phyloP scores from a whole-genome alignment of 1,284 basidiomycete species.

The Ceratobasidium sp. region DNA sequence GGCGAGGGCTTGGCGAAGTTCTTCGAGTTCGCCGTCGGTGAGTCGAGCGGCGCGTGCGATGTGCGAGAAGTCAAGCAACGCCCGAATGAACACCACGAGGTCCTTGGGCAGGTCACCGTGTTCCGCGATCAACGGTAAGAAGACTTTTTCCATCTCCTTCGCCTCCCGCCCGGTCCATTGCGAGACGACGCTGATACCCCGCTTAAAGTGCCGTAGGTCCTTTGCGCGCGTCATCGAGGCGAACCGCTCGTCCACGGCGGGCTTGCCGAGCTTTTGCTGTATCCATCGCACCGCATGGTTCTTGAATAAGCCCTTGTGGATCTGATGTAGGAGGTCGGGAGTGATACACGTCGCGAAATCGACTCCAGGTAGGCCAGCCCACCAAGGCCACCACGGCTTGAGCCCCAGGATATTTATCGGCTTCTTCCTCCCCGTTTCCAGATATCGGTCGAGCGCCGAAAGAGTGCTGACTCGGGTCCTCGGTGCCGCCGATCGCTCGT shows the following conservation, averaged over 20 bases:
- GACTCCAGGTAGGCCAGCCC: conserved; percentile 3
- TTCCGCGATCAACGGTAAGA: not conserved
- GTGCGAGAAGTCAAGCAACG: conserved; percentile 2
- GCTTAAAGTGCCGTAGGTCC: not conserved
- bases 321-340: conserved; percentile 56
- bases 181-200: not conserved
- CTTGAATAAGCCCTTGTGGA: conserved; percentile 57
- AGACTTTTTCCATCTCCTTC: conserved; percentile 17
- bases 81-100: not conserved
- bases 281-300: conserved; percentile 45
- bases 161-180: conserved; percentile 17
- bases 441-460: not conserved
- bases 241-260: not conserved
- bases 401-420: conserved; percentile 1
- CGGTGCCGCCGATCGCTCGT: not conserved
- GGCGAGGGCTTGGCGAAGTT: not conserved
- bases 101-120: not conserved
- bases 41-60: not conserved
- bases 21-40: not conserved
- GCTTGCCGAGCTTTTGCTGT: not conserved
- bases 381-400: conserved; percentile 21
- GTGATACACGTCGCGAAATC: conserved; percentile 52
- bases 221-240: conserved; percentile 4
- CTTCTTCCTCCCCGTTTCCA: not conserved
- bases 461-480: not conserved